Percentiles rank a stretch among this genome's conserved stretches.
phyloP scores from a whole-genome alignment of 1,139 yeast genomes.

The Chernovozyma sophiae-reginae region DNA sequence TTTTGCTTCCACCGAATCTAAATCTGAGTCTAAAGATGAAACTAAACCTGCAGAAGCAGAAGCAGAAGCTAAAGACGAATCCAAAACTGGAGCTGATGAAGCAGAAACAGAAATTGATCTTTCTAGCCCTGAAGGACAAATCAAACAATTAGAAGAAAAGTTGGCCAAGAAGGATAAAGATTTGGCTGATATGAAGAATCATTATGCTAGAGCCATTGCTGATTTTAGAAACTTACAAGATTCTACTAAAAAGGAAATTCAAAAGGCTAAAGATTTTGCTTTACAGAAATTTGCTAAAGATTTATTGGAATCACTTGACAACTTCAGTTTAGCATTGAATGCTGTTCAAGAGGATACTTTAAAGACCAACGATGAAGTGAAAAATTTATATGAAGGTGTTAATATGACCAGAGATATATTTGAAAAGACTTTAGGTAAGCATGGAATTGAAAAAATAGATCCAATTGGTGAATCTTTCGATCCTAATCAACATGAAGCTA shows the following conservation, averaged over 20 bases:
- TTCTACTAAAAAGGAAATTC: conserved; percentile 80
- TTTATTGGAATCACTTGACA: conserved; percentile 83
- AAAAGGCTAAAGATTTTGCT: conserved; percentile 87
- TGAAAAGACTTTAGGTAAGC: conserved; percentile 75
- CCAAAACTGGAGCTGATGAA: conserved; percentile 10
- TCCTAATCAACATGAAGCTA: conserved; percentile 91
- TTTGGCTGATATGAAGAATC: conserved; percentile 76
- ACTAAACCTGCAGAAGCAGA: conserved; percentile 13
- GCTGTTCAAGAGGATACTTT: conserved; percentile 71
- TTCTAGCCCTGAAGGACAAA: conserved; percentile 13
- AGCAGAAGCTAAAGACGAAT: conserved; percentile 14
- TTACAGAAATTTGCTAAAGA: conserved; percentile 91
- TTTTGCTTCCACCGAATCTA: conserved; percentile 9
- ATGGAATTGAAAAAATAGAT: conserved; percentile 77
- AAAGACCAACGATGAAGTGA: conserved; percentile 57
- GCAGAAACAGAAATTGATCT: conserved; percentile 8
- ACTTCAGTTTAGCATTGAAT: conserved; percentile 80
- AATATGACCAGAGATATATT: conserved; percentile 85
- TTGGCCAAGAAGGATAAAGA: conserved; percentile 72
- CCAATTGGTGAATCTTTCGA: conserved; percentile 85
- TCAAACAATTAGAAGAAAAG: conserved; percentile 48
- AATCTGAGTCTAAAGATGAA: conserved; percentile 10
- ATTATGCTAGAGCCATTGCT: conserved; percentile 78
- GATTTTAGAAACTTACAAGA: conserved; percentile 93
- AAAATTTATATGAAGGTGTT: conserved; percentile 82